These are phyloP conservation scores for Boletus speciosus DNA, from an alignment of 768 basidiomycete genomes.

Conservation along the genomic window DNA sequence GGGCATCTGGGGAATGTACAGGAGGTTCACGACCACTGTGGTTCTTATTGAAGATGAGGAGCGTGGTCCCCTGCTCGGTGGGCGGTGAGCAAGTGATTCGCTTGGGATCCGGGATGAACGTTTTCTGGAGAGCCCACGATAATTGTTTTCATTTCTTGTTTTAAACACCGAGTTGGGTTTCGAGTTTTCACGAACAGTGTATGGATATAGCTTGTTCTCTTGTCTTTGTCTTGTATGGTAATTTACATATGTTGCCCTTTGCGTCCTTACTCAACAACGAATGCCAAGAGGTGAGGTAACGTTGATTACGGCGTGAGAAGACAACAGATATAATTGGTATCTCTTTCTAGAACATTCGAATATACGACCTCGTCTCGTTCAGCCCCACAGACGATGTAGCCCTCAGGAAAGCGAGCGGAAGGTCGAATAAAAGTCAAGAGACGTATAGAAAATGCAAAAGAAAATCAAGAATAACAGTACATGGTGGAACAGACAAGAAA, in stretches of 20 bases:
- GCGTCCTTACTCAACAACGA: neutral
- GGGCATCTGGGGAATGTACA: constrained; percentile 56
- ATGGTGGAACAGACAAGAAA: constrained; percentile 29
- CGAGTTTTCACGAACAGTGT: neutral
- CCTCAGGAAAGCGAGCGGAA: neutral
- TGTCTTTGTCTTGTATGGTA: constrained; percentile 5
- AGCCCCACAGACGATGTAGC: neutral
- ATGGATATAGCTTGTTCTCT: neutral
- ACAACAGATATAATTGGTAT: constrained; percentile 11
- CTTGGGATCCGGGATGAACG: neutral
- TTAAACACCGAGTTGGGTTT: neutral
- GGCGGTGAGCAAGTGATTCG: constrained; percentile 15
- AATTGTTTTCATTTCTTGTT: neutral
- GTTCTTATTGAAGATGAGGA: constrained; percentile 82
- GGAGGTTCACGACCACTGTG: constrained; percentile 43
- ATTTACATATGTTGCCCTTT: neutral
- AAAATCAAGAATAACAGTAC: neutral
- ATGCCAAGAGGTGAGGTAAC: neutral
- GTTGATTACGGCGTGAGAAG: constrained; percentile 15
- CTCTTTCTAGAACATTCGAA: constrained; percentile 28
- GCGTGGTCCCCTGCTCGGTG: constrained; percentile 72
- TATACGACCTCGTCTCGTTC: neutral
- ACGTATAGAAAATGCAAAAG: neutral
- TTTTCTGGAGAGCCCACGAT: neutral
- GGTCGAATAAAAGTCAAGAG: neutral